These are phyloP conservation scores for Leptographium flavum DNA, from an alignment of 2,329 filamentous ascomycete genomes.

Conservation along the genomic window DNA sequence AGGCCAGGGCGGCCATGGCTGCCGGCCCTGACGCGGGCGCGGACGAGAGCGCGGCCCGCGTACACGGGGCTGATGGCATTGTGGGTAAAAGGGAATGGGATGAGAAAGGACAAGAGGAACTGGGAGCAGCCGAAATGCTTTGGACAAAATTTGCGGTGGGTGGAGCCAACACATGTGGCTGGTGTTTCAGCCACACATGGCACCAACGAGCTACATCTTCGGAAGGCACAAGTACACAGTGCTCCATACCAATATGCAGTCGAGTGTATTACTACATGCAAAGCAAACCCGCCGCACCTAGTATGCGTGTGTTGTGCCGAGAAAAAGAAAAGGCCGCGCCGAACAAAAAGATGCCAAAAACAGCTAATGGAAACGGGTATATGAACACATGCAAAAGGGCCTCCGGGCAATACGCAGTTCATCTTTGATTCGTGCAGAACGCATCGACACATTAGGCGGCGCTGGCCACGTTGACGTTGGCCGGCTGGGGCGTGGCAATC, in stretches of 20 bases:
- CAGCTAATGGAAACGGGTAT: background rate
- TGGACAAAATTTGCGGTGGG: background rate
- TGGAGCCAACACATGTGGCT: background rate
- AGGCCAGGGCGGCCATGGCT: background rate
- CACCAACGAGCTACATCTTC: too few relatives aligned
- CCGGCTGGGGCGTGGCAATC: background rate
- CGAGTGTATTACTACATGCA: background rate
- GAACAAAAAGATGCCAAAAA: too few relatives aligned
- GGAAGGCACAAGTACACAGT: too few relatives aligned
- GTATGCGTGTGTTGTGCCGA: background rate
- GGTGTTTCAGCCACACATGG: background rate
- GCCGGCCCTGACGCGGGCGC: background rate
- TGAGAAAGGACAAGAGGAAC: background rate
- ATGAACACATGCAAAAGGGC: background rate
- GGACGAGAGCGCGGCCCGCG: constrained; percentile 1
- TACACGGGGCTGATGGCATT: constrained; percentile 8
- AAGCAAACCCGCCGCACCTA: background rate
- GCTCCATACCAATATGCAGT: too few relatives aligned
- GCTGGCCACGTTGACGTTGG: background rate
- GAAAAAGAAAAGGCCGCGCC: background rate
- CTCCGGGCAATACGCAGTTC: background rate
- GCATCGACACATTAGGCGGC: background rate
- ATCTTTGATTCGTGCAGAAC: background rate
- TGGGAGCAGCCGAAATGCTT: background rate
- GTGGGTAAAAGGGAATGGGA: background rate